A percentile compares a stretch with the other conserved stretches of the same genome.
phyloP scores from a whole-genome alignment of 2,329 filamentous ascomycete genomes.

The Paraconiothyrium sp. region DNA sequence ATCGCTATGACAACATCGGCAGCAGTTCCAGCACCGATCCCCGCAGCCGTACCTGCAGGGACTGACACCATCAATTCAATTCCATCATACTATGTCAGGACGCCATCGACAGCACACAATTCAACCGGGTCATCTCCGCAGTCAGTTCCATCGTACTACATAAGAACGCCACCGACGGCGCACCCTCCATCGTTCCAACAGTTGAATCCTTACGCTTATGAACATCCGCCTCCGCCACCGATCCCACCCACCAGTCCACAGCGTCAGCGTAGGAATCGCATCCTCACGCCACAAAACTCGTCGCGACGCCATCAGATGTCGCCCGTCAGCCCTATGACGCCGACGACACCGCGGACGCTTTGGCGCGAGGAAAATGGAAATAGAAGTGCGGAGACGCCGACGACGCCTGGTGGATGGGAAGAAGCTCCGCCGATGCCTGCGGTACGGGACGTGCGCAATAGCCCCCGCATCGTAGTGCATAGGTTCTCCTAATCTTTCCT shows the following conservation, averaged over 20 bases:
- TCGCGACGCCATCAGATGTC: constrained; percentile 24
- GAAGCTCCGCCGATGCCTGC: constrained; percentile 15
- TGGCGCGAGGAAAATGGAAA: constrained; percentile 24
- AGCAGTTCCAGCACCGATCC: constrained; percentile 18
- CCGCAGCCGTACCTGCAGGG: constrained; percentile 7
- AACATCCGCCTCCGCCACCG: background rate
- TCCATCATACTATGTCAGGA: constrained; percentile 20
- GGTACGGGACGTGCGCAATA: constrained; percentile 22
- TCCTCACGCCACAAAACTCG: constrained; percentile 29
- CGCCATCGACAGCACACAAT: constrained; percentile 16
- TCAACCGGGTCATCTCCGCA: constrained; percentile 19
- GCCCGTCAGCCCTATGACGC: constrained; percentile 23
- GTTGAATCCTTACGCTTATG: constrained; percentile 11
- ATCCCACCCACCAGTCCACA: constrained; percentile 21
- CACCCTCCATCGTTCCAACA: constrained; percentile 9
- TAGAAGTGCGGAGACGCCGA: constrained; percentile 12
- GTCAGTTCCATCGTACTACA: constrained; percentile 15
- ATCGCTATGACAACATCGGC: constrained; percentile 16
- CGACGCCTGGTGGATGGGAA: constrained; percentile 3
- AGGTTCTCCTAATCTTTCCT: constrained; percentile 8
- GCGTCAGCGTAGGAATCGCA: constrained; percentile 27
- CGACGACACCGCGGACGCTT: constrained; percentile 23
- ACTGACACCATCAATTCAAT: constrained; percentile 10
- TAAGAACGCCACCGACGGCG: constrained; percentile 9
- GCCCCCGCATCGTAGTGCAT: constrained; percentile 22